Base-by-base conservation (phyloP, 306 rosid species). In the Cucumis melo region DNA sequence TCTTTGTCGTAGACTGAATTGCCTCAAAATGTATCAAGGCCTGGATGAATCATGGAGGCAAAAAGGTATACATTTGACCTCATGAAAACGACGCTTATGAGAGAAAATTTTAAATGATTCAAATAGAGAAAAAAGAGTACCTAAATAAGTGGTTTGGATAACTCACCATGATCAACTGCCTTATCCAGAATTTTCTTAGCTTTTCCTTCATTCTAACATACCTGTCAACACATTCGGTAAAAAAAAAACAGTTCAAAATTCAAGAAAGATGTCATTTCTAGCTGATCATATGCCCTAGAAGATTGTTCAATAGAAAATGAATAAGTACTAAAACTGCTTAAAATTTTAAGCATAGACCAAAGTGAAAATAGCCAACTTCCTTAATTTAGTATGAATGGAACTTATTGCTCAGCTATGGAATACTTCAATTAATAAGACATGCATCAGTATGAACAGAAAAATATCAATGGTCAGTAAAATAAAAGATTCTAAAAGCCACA, bases 21-120 rank as follows among this genome's bases (percentile, higher is more conserved):
- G 98, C 89, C 84, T 95, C 99, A 79, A 92, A 88, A 87, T 92
- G 98, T 73, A 95, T 86, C 81, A 95, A 79, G 61, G 96, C 96
- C 99, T 95, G 91, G 70, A 63, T 14, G 82, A 36, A 74, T 57
- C 78, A 80, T 65, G 17, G 59, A 80, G 59, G 74, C 56, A 84
- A 68, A 76, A 19, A 74, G 10, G 14, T 17, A 71, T 74, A 41
- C 23, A 53, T 63, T 62, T 74, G 50, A 34, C 48, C 34, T 13
- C 65, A 80, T 60, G 32, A 16, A 57, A 44, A n/a, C 16, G 56
- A 75, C 68, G 23, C 38, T 74, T 70, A 53, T 55, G 17, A 24
- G 63, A 10, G 70, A 42, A 3, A 13, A 24, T 9, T 19, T 29
- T 74, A 83, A 73, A 75, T 58, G 58, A 63, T 14, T 50, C 42